Base-by-base conservation (phyloP, 2,329 filamentous ascomycete species). In the Xylariaceae sp. region DNA sequence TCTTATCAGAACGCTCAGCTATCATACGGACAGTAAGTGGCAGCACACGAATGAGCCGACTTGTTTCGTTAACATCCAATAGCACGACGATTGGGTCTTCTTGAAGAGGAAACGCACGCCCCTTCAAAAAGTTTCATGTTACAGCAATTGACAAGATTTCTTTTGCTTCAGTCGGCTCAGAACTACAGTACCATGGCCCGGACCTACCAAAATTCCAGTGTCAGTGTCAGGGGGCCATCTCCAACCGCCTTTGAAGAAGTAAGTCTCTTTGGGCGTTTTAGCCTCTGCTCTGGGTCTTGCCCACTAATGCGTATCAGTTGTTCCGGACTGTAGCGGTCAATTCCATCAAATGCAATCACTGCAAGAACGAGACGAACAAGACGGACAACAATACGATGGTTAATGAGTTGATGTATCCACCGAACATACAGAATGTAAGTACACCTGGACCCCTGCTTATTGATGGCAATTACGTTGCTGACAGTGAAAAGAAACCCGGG, bases 1-100 rank as follows among this genome's bases (percentile, higher is more conserved):
- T 66, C 81, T 99, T 57, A 75, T 97, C 31, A 96, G 94, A 69
- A 89, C 91, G 0, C 86, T 99, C 52, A 92, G 89, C 67, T 87
- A 86, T 58, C 87, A 91, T 56, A 86, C 89, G 2, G 89, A 92
- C 75, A 86, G 84, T 79, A 70, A 50, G 73, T 65, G 16, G 13
- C 22, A 11, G 5, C 45, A 2, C 19, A 28, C n/a, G 19, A 19
- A 33, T 5, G 10, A 13, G 40, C 10, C 19, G 43, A 33, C 16
- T 13, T 39, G 18, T 31, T 1, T 42, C 42, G 18, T 50, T 54
- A 49, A 71, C 55, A 11, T 48, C 16, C 16, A 28, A 28, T 63
- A 83, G 87, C 89, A 42, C 82, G 82, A 0, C 88, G 84, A 17
- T 73, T 96, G 22, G 89, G 90, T 2, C 77, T 99, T 5, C 76